Conservation (phyloP, 2,329 filamentous ascomycete genomes). For the Fusarium sp. region DNA sequence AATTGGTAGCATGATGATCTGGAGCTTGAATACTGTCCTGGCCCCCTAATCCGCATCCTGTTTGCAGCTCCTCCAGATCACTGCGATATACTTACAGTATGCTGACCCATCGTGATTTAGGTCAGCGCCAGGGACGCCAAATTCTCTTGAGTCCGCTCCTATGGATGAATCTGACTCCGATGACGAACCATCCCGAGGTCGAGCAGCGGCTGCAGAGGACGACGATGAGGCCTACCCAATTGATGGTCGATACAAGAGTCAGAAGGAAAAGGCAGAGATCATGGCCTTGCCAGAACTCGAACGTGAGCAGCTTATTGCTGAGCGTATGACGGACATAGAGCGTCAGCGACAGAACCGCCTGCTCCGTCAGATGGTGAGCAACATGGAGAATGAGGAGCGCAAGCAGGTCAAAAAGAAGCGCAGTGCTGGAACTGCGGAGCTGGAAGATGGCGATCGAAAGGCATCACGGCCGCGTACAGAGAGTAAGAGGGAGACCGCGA, state of each 20-base stretch:
- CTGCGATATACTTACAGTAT: neutral
- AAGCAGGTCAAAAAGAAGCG: slow-evolving; percentile 69
- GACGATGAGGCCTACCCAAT: slow-evolving; percentile 80
- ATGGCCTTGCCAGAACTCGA: slow-evolving; percentile 89
- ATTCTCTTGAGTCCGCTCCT: slow-evolving; percentile 81
- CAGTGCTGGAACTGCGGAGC: slow-evolving; percentile 80
- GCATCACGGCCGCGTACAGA: slow-evolving; percentile 74
- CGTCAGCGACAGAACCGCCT: slow-evolving; percentile 83
- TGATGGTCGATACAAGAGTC: slow-evolving; percentile 83
- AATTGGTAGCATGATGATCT: neutral
- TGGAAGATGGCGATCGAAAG: slow-evolving; percentile 80
- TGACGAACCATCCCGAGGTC: slow-evolving; percentile 56
- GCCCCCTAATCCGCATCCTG: neutral
- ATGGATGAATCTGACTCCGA: slow-evolving; percentile 89
- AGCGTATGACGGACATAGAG: slow-evolving; percentile 85
- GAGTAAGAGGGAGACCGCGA: slow-evolving; percentile 62
- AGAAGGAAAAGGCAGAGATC: slow-evolving; percentile 79
- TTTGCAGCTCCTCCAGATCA: neutral
- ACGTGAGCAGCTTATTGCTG: slow-evolving; percentile 88
- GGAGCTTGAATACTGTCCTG: neutral
- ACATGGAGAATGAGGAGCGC: slow-evolving; percentile 70
- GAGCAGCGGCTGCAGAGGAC: slow-evolving; percentile 58
- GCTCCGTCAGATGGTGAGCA: slow-evolving; percentile 79
- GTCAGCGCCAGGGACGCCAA: slow-evolving; percentile 73
- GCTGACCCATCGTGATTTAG: slow-evolving; percentile 54